Percentiles rank a stretch among this genome's conserved stretches.
Conservation (phyloP, 1,284 basidiomycete species). For the Leccinum laetum region DNA sequence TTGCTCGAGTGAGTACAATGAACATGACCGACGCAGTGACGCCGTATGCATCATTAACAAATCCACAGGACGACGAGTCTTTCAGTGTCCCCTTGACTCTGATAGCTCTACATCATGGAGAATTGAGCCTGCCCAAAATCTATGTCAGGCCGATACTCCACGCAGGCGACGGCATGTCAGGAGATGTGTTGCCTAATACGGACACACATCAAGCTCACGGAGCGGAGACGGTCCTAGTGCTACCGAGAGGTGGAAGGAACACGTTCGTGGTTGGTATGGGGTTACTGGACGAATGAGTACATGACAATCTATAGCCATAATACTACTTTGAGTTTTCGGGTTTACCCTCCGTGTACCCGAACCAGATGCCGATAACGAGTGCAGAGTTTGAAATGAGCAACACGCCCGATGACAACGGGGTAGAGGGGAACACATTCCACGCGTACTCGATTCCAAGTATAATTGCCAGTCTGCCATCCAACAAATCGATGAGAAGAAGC, state of each 20-base stretch:
- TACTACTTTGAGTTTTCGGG: conserved; percentile 4
- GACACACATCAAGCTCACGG: conserved; percentile 79
- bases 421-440: conserved; percentile 90
- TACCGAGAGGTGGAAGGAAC: conserved; percentile 76
- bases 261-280: conserved; percentile 80
- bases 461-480: conserved; percentile 53
- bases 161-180: conserved; percentile 50
- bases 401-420: conserved; percentile 63
- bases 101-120: conserved; percentile 78
- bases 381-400: conserved; percentile 59
- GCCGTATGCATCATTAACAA: conserved; percentile 7
- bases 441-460: conserved; percentile 76
- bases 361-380: conserved; percentile 68
- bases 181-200: conserved; percentile 56
- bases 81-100: conserved; percentile 64
- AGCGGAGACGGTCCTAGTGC: conserved; percentile 69
- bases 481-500: conserved; percentile 2
- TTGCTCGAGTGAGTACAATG: conserved; percentile 51
- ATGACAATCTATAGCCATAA: not conserved
- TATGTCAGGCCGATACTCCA: conserved; percentile 57
- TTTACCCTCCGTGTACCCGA: conserved; percentile 46
- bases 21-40: not conserved
- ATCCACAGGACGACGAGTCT: conserved; percentile 53
- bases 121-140: conserved; percentile 71
- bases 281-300: conserved; percentile 22